These are phyloP conservation scores for Neurospora sp. DNA, from an alignment of 495 filamentous ascomycete genomes.

Conservation along the genomic window DNA sequence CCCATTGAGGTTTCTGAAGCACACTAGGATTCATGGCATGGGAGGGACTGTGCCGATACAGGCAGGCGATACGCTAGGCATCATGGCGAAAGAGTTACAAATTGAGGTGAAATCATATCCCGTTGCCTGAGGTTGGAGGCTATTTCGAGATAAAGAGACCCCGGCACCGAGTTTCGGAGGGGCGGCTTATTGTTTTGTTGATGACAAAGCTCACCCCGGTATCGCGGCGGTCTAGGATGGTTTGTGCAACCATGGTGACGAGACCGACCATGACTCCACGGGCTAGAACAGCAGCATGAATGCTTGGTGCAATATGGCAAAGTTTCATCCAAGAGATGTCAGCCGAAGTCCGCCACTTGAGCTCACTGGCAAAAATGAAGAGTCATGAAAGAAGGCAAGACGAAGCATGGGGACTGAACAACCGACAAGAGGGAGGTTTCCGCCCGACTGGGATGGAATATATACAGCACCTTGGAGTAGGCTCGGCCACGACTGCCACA, in stretches of 20 bases:
- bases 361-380: not conserved
- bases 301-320: not conserved
- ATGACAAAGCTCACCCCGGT: not conserved
- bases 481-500: not conserved
- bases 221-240: not conserved
- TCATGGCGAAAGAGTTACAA: not conserved
- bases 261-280: not conserved
- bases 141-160: not conserved
- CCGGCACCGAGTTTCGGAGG: not conserved
- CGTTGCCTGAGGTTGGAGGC: not conserved
- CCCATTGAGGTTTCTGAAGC: not conserved
- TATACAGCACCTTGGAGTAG: not conserved
- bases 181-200: not conserved
- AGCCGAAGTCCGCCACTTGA: not conserved
- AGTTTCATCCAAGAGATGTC: not conserved
- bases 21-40: not conserved
- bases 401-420: not conserved
- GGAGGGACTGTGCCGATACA: not conserved
- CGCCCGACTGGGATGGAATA: too few relatives aligned
- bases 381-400: not conserved
- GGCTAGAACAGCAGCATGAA: not conserved
- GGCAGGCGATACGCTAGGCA: not conserved
- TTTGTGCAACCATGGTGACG: not conserved
- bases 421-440: not conserved
- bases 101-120: not conserved